These are phyloP conservation scores for carrot (Daucus carota) DNA, from an alignment of 129 eudicot species.

Conservation along the genomic window DNA sequence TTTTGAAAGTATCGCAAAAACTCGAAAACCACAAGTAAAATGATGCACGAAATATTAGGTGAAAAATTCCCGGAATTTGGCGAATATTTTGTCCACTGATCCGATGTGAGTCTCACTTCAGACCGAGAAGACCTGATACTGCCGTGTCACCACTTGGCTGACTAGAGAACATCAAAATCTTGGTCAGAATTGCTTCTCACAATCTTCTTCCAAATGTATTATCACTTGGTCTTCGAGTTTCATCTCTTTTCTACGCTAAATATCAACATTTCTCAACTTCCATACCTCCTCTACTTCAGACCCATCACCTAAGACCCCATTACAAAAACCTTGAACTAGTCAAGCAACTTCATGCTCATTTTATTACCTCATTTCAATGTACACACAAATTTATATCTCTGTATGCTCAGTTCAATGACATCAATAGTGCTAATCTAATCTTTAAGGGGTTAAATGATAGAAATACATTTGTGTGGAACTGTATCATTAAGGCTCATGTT, in stretches of 20 bases:
- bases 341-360: constrained; percentile 26
- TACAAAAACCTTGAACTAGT: constrained; percentile 18
- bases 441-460: constrained; percentile 14
- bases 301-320: constrained; percentile 22
- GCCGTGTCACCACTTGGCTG: too few relatives aligned
- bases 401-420: constrained; percentile 23
- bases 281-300: constrained; percentile 15
- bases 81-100: too few relatives aligned
- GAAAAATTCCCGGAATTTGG: too few relatives aligned
- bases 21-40: too few relatives aligned
- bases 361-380: constrained; percentile 11
- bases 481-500: constrained; percentile 27
- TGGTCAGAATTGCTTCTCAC: too few relatives aligned
- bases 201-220: too few relatives aligned
- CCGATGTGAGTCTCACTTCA: too few relatives aligned
- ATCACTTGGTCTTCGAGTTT: too few relatives aligned
- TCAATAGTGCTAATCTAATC: constrained; percentile 15
- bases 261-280: neutral
- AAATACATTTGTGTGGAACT: constrained; percentile 33
- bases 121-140: too few relatives aligned
- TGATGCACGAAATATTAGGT: too few relatives aligned
- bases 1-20: too few relatives aligned
- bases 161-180: too few relatives aligned
- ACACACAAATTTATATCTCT: constrained; percentile 22
- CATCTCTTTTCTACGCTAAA: neutral